Evolutionary conservation across 2,329 filamentous ascomycete species (phyloP), one percentile per base, ranked within the genome.

Genomic region (Cercospora sp.): DNA sequence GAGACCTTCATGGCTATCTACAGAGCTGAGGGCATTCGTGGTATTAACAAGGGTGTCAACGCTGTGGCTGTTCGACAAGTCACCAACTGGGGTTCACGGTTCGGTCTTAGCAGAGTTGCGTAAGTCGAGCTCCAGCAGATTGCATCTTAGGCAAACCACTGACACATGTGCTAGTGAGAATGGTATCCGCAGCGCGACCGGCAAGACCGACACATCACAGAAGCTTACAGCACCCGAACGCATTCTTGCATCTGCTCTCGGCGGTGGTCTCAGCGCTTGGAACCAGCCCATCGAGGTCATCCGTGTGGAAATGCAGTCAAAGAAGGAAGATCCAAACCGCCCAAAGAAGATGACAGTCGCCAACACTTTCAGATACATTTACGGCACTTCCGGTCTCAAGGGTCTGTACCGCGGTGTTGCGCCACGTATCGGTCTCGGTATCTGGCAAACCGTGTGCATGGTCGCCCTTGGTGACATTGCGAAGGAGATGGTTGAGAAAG

Each of bases 401-500:
- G 95, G 95, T 78, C 86, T 99, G 73, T 99, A 99, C 87, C 92
- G 95, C 79, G 95, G 95, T 79, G 94, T 99, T 72, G 87, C 93
- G 74, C 95, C 95, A 76, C 90, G 95, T 81, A 94, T 99, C 80
- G 94, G 94, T 75, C 89, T 99, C 72, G 91, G 95, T 79, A 88
- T 99, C 84, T 99, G 95, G 95, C 95, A 99, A 87, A 99, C 95
- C 71, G 91, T 99, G 79, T 99, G 95, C 87, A 99, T 99, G 95
- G 95, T 99, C 83, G 95, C 94, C 78, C 87, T 98, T 82, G 95
- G 95, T 83, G 95, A 98, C 84, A 88, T 88, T 78, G 88, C 88
- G 70, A 90, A 90, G 79, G 87, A 90, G 75, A 82, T 83, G 74
- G 87, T 89, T 71, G 87, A 89, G 82, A 88, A 87, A 81, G 79